A percentile compares a stretch with the other conserved stretches of the same genome.
phyloP scores from a whole-genome alignment of 139 green algal species.

The Picochlorum costavermella region DNA sequence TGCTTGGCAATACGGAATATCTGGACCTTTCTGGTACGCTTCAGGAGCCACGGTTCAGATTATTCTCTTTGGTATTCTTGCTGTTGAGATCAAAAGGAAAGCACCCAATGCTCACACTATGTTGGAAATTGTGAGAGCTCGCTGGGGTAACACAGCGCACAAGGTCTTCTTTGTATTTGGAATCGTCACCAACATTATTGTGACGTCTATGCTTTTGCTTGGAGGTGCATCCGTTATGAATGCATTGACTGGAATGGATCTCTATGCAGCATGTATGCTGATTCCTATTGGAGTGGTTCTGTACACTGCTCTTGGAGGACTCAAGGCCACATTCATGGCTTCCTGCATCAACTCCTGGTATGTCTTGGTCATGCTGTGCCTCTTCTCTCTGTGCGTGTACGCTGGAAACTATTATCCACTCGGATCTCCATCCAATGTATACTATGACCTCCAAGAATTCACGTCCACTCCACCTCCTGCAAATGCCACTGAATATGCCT shows the following conservation, averaged over 20 bases:
- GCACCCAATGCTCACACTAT: conserved; percentile 84
- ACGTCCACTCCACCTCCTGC: conserved; percentile 5
- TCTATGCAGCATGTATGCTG: conserved; percentile 27
- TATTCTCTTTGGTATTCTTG: conserved; percentile 86
- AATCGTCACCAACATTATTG: conserved; percentile 84
- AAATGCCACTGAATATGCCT: not conserved
- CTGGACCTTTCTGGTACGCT: conserved; percentile 68
- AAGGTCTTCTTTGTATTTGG: conserved; percentile 77
- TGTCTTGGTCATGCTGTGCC: conserved; percentile 75
- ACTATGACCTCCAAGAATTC: conserved; percentile 45
- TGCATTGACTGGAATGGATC: conserved; percentile 71
- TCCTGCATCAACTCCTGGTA: conserved; percentile 79
- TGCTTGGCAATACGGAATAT: conserved; percentile 45
- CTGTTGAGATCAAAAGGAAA: conserved; percentile 93
- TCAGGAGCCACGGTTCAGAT: conserved; percentile 85
- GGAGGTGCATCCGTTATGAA: conserved; percentile 81
- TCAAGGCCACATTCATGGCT: conserved; percentile 73
- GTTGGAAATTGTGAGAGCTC: conserved; percentile 71
- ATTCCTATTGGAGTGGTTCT: conserved; percentile 62
- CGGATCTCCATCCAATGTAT: conserved; percentile 59
- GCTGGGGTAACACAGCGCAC: conserved; percentile 49
- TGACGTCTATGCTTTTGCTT: conserved; percentile 85
- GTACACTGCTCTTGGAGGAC: conserved; percentile 69
- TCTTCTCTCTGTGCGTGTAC: conserved; percentile 82
- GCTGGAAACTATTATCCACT: conserved; percentile 33